Conservation (phyloP, 495 filamentous ascomycete species). For the Penicillium riverlandense region DNA sequence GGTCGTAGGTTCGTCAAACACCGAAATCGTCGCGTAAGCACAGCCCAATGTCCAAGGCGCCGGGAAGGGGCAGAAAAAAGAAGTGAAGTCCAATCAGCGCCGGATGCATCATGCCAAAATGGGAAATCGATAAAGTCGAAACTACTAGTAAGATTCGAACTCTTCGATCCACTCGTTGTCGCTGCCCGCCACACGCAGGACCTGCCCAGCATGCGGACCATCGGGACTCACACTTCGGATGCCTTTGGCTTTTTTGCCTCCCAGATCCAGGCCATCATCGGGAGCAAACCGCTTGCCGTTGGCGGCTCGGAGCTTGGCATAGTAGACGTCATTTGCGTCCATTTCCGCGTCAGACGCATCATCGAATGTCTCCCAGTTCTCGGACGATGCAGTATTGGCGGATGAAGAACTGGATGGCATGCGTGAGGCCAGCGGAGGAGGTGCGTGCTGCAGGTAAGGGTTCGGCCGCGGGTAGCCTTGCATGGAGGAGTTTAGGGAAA, state of each 20-base stretch:
- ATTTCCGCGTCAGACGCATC: slow-evolving; percentile 67
- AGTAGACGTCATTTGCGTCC: slow-evolving; percentile 69
- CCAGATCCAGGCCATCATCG: slow-evolving; percentile 44
- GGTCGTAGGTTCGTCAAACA: slow-evolving; percentile 19
- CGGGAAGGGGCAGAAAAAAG: slow-evolving; percentile 1
- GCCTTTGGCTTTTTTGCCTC: slow-evolving; percentile 47
- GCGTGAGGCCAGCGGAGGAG: slow-evolving; percentile 45
- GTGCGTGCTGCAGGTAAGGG: slow-evolving; percentile 36
- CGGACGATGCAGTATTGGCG: slow-evolving; percentile 58
- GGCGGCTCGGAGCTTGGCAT: slow-evolving; percentile 64
- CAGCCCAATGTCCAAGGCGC: slow-evolving; percentile 12
- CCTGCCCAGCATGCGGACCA: slow-evolving; percentile 29
- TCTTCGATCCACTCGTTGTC: slow-evolving; percentile 47
- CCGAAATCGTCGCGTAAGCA: slow-evolving; percentile 13
- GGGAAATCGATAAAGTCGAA: background rate
- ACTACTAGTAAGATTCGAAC: slow-evolving; percentile 34
- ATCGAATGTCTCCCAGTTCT: slow-evolving; percentile 95
- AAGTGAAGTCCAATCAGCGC: slow-evolving; percentile 3
- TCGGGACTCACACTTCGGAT: slow-evolving; percentile 42
- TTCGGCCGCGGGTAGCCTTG: slow-evolving; percentile 32
- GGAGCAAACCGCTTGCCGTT: slow-evolving; percentile 56
- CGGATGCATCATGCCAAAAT: background rate
- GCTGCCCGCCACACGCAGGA: slow-evolving; percentile 38
- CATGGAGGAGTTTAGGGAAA: slow-evolving; percentile 31
- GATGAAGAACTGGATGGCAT: slow-evolving; percentile 69